Conservation (phyloP, 2,329 filamentous ascomycete genomes). For the Tolypocladium paradoxum region DNA sequence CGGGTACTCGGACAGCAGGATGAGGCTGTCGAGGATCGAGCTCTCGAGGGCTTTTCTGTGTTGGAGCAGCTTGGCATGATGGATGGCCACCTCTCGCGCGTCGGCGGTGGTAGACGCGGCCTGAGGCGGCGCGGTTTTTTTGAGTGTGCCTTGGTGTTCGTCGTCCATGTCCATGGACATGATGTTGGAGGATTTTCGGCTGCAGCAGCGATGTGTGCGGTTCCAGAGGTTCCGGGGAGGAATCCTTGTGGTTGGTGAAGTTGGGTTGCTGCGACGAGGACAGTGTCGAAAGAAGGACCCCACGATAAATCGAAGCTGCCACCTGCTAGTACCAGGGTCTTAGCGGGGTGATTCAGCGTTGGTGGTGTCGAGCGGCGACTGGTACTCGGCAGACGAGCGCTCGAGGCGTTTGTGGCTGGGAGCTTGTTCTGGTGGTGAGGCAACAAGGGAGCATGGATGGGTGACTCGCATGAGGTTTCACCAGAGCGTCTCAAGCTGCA, state of each 20-base stretch:
- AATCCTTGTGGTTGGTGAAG: not conserved
- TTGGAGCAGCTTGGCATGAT: constrained; percentile 76
- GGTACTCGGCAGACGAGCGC: not conserved
- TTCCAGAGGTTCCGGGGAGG: not conserved
- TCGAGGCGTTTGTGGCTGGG: not conserved
- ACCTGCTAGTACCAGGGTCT: not conserved
- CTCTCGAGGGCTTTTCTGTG: constrained; percentile 69
- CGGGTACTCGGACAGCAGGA: constrained; percentile 57
- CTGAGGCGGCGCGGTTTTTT: constrained; percentile 28
- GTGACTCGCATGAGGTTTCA: not conserved
- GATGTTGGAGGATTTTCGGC: not conserved
- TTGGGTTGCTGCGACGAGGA: not conserved
- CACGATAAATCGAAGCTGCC: not conserved
- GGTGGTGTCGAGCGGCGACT: not conserved
- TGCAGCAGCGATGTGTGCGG: not conserved
- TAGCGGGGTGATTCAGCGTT: not conserved
- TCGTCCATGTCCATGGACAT: constrained; percentile 15
- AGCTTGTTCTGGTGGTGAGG: not conserved
- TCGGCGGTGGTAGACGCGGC: constrained; percentile 21
- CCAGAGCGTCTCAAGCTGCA: not conserved
- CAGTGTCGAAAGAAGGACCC: not conserved
- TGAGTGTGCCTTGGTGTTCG: constrained; percentile 48
- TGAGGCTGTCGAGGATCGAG: constrained; percentile 60
- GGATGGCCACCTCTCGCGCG: constrained; percentile 56
- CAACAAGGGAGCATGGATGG: not conserved